phyloP scores from a whole-genome alignment of 2,329 filamentous ascomycete genomes.

The Arthrinium phaeospermum region DNA sequence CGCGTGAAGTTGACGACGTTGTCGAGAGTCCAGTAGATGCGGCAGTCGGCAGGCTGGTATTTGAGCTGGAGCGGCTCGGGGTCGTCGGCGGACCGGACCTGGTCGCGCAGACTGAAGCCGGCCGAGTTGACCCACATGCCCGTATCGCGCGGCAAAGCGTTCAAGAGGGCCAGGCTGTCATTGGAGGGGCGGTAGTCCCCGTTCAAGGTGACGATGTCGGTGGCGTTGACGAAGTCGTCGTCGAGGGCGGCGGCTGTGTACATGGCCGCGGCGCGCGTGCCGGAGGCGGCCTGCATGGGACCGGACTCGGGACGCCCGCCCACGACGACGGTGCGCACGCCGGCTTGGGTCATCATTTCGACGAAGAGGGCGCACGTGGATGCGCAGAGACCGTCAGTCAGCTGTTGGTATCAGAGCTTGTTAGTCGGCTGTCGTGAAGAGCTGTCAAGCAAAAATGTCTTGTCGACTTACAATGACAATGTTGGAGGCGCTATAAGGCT shows the following conservation, averaged over 20 bases:
- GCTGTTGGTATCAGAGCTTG: not conserved
- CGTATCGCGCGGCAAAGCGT: constrained; percentile 13
- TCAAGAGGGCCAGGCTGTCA: constrained; percentile 20
- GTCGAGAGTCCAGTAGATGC: constrained; percentile 62
- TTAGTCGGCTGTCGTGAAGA: not conserved
- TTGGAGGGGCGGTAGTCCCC: constrained; percentile 16
- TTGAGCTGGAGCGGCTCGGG: constrained; percentile 62
- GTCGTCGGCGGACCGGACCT: constrained; percentile 27
- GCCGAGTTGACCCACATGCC: constrained; percentile 23
- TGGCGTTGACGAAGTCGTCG: constrained; percentile 15
- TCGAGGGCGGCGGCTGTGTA: too few species aligned
- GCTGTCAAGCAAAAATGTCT: too few species aligned
- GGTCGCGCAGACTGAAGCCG: constrained; percentile 33
- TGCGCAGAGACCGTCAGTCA: constrained; percentile 38
- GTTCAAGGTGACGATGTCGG: constrained; percentile 26
- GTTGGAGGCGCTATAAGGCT: constrained; percentile 23
- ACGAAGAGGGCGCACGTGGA: constrained; percentile 39
- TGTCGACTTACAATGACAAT: constrained; percentile 27
- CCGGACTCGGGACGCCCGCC: constrained; percentile 59
- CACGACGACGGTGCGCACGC: constrained; percentile 42
- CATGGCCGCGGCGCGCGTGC: constrained; percentile 35
- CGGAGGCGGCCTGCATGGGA: constrained; percentile 61
- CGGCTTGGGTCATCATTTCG: constrained; percentile 36
- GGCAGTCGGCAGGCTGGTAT: constrained; percentile 65
- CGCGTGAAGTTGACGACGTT: constrained; percentile 57